phyloP scores from a whole-genome alignment of 2,329 filamentous ascomycete species.

The Macroventuria anomochaeta region DNA sequence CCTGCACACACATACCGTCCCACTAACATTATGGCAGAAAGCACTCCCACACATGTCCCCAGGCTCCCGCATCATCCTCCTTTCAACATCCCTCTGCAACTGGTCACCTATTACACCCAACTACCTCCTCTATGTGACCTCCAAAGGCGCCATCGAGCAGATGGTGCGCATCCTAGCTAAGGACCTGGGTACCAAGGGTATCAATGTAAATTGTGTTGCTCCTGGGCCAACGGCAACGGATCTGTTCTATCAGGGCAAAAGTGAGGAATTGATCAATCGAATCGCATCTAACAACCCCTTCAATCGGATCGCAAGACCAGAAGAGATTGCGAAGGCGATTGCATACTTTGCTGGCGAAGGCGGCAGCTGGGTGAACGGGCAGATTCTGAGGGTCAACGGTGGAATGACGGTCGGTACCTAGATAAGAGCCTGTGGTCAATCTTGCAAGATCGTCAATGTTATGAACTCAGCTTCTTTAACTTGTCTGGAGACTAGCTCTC shows the following conservation, averaged over 20 bases:
- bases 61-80: constrained; percentile 26
- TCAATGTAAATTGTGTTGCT: constrained; percentile 60
- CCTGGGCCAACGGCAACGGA: constrained; percentile 64
- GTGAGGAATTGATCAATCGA: constrained; percentile 28
- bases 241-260: constrained; percentile 58
- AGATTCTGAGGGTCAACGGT: constrained; percentile 38
- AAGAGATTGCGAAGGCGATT: constrained; percentile 36
- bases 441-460: too few relatives aligned
- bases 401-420: constrained; percentile 29
- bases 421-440: too few relatives aligned
- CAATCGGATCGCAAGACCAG: constrained; percentile 28
- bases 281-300: constrained; percentile 31
- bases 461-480: not conserved
- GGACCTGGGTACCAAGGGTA: constrained; percentile 60
- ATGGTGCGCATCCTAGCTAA: constrained; percentile 63
- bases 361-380: constrained; percentile 37
- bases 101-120: constrained; percentile 25
- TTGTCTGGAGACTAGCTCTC: not conserved
- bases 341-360: constrained; percentile 26
- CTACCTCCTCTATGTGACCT: constrained; percentile 56
- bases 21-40: constrained; percentile 20
- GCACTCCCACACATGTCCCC: constrained; percentile 29
- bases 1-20: not conserved
- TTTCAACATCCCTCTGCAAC: constrained; percentile 28
- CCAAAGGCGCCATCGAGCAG: constrained; percentile 67